Base-by-base conservation (phyloP, 1,284 basidiomycete species). In the Fomitopsis palustris region DNA sequence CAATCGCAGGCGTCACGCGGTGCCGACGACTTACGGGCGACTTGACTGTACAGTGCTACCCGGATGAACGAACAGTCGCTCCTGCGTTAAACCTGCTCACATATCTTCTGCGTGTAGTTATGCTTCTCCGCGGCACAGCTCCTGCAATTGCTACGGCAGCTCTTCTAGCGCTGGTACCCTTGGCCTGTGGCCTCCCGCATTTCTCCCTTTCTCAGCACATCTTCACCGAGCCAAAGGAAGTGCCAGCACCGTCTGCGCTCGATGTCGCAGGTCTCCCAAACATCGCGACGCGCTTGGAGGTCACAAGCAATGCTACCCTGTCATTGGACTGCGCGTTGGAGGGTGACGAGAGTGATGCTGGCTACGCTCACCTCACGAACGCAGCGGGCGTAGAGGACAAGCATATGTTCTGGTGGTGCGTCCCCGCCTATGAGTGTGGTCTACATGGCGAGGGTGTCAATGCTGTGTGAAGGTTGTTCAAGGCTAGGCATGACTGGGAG, bases 311-410 rank as follows among this genome's bases (percentile, higher is more conserved):
- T 4, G 37, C 49, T 6, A 35, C 53, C 29, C 6, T 37, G 51
- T 31, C 49, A 8, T 38, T 57, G 16, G 52, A 39, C 25, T 57
- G 56, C 25, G 56, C 49, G 12, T 19, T 21, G 27, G 38, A 53
- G 19, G 56, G 35, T 17, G 56, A 57, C 21, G 39, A 35, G 12
- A 42, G 38, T 17, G 33, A 21, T 8, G 39, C 56, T 25, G 37
- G 56, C 10, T 57, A 57, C 39, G 56, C 56, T 10, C 56, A 57
- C 39, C 53, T 57, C 56, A 53, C 56, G 14, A 57, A 57, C 29
- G 27, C 56, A 12, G 51, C 25, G 19, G 56, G 56, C 7, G 27
- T 53, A 16, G 56, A 57, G 27, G 56, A 57, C 35, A 57, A 57
- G 19, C 56, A 57, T 27, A 33, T 56, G 55, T 56, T 56, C 45